These are phyloP conservation scores for Trichoderma sp. DNA, from an alignment of 2,329 filamentous ascomycete species.

Conservation along the genomic window DNA sequence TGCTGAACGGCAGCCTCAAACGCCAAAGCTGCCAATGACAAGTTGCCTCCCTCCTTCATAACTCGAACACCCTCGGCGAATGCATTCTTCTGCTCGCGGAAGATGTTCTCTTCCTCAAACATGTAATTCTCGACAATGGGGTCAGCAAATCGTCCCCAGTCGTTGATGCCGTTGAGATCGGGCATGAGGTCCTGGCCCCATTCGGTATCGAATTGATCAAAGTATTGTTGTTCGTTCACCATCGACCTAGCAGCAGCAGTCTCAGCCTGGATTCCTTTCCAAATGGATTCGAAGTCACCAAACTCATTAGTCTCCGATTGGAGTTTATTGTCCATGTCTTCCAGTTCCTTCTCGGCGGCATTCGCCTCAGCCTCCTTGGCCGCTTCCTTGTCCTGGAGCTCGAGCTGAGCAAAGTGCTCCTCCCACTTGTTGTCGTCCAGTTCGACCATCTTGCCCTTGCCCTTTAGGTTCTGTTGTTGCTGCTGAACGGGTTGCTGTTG, in stretches of 20 bases:
- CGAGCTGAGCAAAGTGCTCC: constrained; percentile 89
- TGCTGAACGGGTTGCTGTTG: constrained; percentile 49
- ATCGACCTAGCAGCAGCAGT: constrained; percentile 68
- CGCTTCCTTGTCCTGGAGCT: constrained; percentile 57
- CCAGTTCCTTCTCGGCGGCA: constrained; percentile 81
- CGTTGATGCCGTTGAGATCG: constrained; percentile 62
- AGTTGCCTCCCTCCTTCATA: constrained; percentile 88
- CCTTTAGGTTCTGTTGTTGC: constrained; percentile 58
- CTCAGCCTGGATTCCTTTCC: constrained; percentile 78
- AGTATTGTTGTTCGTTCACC: constrained; percentile 63
- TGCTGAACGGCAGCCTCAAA: constrained; percentile 96
- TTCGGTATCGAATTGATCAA: constrained; percentile 70
- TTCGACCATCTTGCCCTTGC: constrained; percentile 92
- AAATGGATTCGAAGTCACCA: constrained; percentile 87
- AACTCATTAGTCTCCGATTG: constrained; percentile 72
- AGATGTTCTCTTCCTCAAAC: constrained; percentile 93
- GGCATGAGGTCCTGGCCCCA: constrained; percentile 63
- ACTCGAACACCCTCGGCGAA: constrained; percentile 93
- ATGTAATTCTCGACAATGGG: constrained; percentile 85
- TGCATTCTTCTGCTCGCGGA: constrained; percentile 75
- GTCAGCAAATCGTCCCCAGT: constrained; percentile 66
- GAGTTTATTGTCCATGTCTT: constrained; percentile 72
- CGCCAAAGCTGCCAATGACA: constrained; percentile 87
- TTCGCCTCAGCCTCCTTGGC: constrained; percentile 49
- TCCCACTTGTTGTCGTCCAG: constrained; percentile 95